Evolutionary conservation across 306 rosid species (phyloP).

Genomic region (Cucumis cinereus): DNA sequence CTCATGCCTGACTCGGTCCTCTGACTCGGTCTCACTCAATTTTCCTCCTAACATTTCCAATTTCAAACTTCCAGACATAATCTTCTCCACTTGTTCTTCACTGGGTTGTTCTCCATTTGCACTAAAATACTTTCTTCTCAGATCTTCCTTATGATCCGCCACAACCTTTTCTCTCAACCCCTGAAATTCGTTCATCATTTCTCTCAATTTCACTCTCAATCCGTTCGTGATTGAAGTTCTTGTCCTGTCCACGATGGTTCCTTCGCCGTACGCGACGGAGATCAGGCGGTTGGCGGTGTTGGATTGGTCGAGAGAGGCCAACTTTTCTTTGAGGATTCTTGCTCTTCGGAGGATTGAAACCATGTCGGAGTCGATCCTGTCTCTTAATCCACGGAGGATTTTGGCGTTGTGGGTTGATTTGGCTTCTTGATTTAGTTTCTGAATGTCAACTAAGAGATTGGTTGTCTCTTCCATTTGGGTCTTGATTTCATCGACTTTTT

Average conservation of each 20-base stretch:
- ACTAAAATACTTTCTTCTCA: conserved; percentile 54
- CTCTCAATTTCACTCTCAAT: conserved; percentile 66
- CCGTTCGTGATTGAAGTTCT: conserved; percentile 60
- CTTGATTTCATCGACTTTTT: conserved; percentile 51
- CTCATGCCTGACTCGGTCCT: conserved; percentile 54
- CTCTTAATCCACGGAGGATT: conserved; percentile 71
- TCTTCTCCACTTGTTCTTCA: conserved; percentile 56
- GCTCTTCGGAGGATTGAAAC: conserved; percentile 68
- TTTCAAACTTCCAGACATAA: conserved; percentile 45
- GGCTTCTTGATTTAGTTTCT: conserved; percentile 56
- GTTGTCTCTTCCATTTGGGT: conserved; percentile 79
- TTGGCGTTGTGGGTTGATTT: conserved; percentile 76
- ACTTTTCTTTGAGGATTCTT: conserved; percentile 37
- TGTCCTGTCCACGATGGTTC: conserved; percentile 54
- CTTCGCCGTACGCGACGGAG: conserved; percentile 40
- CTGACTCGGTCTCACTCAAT: conserved; percentile 31
- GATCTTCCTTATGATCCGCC: conserved; percentile 67
- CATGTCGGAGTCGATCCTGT: conserved; percentile 67
- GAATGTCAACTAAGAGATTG: conserved; percentile 81
- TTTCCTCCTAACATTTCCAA: conserved; percentile 55
- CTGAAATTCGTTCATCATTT: conserved; percentile 65
- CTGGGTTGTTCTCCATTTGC: conserved; percentile 54
- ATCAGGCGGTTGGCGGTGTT: conserved; percentile 38
- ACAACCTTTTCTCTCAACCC: conserved; percentile 49
- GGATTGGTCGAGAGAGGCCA: conserved; percentile 56